These are phyloP conservation scores for Talaromyces amestolkiae DNA, from an alignment of 2,329 filamentous ascomycete species.

Conservation along the genomic window DNA sequence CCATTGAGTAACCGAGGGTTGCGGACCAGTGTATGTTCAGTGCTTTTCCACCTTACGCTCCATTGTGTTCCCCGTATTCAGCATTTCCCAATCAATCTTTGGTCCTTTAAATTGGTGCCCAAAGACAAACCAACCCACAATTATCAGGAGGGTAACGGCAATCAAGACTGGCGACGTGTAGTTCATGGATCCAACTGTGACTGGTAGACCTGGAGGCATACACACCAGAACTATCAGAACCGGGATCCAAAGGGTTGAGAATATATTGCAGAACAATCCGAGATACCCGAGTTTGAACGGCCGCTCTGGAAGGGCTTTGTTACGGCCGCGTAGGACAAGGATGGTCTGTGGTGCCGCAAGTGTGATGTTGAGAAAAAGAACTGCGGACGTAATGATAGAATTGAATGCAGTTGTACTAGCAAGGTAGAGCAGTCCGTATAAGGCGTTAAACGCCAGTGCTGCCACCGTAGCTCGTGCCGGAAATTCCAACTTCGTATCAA, in stretches of 20 bases:
- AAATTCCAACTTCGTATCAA: slow-evolving; percentile 20
- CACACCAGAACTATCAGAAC: slow-evolving; percentile 48
- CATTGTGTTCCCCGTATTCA: too few species aligned
- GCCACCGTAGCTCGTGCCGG: slow-evolving; percentile 31
- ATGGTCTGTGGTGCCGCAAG: too few species aligned
- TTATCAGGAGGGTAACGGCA: too few species aligned
- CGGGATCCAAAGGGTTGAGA: slow-evolving; percentile 45
- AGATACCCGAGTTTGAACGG: slow-evolving; percentile 30
- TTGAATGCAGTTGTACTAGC: slow-evolving; percentile 44
- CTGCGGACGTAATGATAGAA: slow-evolving; percentile 47
- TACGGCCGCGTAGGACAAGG: too few species aligned
- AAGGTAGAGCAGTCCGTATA: slow-evolving; percentile 50
- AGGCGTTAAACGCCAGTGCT: slow-evolving; percentile 26
- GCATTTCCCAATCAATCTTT: too few species aligned
- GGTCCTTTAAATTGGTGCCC: too few species aligned
- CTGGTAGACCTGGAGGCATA: slow-evolving; percentile 43
- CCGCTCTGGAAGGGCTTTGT: too few species aligned
- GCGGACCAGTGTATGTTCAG: too few species aligned
- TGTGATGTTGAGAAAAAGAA: slow-evolving; percentile 49
- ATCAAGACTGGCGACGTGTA: not conserved
- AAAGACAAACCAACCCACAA: too few species aligned
- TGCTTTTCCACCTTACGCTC: too few species aligned
- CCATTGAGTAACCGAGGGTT: too few species aligned
- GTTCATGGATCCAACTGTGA: slow-evolving; percentile 1
- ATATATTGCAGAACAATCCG: slow-evolving; percentile 39